Evolutionary conservation across 1,284 basidiomycete genomes (phyloP).

Genomic region (Sanghuangporus sanghuang): DNA sequence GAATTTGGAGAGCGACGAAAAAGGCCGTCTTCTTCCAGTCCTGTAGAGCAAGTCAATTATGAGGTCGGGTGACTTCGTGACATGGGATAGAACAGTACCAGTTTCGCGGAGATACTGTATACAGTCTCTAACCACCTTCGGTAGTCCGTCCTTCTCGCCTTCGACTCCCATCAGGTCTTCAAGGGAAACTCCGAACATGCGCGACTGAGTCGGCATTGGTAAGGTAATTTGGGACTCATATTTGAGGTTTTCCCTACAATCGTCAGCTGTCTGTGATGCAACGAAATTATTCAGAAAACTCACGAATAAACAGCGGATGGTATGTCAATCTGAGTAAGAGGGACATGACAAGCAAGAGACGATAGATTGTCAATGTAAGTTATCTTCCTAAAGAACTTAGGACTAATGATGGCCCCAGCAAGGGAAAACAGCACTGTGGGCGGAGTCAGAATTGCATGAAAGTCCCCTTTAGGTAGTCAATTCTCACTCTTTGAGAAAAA

Average conservation of each 20-base stretch:
- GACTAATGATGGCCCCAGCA: slow-evolving; percentile 80
- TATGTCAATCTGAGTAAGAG: slow-evolving; percentile 81
- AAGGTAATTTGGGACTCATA: slow-evolving; percentile 62
- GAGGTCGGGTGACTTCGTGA: not conserved
- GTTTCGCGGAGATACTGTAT: slow-evolving; percentile 65
- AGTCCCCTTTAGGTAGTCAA: not conserved
- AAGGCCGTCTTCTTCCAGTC: slow-evolving; percentile 69
- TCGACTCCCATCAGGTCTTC: slow-evolving; percentile 77
- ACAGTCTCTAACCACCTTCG: slow-evolving; percentile 72
- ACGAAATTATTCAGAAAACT: slow-evolving; percentile 6
- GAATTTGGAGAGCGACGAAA: slow-evolving; percentile 77
- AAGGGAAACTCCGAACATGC: slow-evolving; percentile 72
- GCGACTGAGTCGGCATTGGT: slow-evolving; percentile 52
- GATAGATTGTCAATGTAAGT: slow-evolving; percentile 70
- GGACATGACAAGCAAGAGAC: slow-evolving; percentile 67
- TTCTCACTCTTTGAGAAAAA: slow-evolving; percentile 80
- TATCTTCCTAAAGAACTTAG: slow-evolving; percentile 85
- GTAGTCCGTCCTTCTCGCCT: slow-evolving; percentile 75
- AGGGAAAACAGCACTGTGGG: slow-evolving; percentile 74
- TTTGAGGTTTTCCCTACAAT: slow-evolving; percentile 63
- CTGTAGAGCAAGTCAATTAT: slow-evolving; percentile 29
- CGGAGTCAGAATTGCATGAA: not conserved
- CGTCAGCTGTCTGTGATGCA: not conserved
- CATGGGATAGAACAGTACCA: slow-evolving; percentile 29
- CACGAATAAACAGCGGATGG: slow-evolving; percentile 77